These are phyloP conservation scores for Corchorus capsularis DNA, from an alignment of 345 rosid genomes.

Conservation along the genomic window DNA sequence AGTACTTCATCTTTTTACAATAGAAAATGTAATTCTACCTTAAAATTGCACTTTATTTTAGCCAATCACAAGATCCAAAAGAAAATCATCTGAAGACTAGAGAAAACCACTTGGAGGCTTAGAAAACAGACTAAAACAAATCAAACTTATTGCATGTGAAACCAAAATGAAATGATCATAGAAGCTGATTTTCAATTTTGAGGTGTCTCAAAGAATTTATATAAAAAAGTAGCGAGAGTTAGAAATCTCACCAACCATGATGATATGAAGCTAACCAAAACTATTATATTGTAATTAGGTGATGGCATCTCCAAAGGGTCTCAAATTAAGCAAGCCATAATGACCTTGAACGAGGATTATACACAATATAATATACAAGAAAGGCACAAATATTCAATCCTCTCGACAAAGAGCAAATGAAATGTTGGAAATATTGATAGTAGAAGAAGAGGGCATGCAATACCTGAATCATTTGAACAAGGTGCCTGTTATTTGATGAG, in stretches of 20 bases:
- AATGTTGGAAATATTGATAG: not conserved
- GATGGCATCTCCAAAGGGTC: constrained; percentile 16
- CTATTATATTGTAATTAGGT: not conserved
- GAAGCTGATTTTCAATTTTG: not conserved
- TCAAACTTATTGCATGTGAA: not conserved
- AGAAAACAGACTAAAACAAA: not conserved
- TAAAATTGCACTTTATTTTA: not conserved
- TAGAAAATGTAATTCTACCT: not conserved
- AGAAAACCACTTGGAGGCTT: not conserved
- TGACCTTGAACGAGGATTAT: constrained; percentile 8
- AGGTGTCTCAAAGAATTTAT: not conserved
- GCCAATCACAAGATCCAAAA: constrained; percentile 1
- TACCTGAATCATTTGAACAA: constrained; percentile 82
- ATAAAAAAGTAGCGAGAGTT: not conserved
- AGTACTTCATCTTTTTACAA: not conserved
- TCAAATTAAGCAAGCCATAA: constrained; percentile 15
- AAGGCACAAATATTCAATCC: constrained; percentile 17
- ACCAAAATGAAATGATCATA: not conserved
- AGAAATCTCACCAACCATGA: constrained; percentile 6
- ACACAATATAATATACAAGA: constrained; percentile 19
- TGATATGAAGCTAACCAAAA: not conserved
- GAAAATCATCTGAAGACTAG: not conserved
- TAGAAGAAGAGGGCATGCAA: constrained; percentile 20
- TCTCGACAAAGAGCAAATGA: constrained; percentile 4
- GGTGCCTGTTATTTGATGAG: constrained; percentile 60